Evolutionary conservation across 2,329 filamentous ascomycete genomes (phyloP), one percentile per base, ranked within the genome.

Genomic region (Pseudonectria buxi): DNA sequence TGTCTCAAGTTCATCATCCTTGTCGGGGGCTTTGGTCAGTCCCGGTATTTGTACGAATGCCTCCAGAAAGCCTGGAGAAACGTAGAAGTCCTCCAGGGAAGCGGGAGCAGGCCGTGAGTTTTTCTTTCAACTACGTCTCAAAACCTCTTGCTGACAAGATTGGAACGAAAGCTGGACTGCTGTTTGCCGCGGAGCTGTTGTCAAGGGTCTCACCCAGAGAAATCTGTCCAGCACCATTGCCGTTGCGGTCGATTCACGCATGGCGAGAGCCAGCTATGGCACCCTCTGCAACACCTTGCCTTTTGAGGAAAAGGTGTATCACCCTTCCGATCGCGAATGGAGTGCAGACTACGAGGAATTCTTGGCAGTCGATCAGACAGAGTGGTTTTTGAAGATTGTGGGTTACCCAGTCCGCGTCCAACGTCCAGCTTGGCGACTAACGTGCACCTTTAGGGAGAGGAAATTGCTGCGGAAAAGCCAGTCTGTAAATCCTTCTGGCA

Each of bases 11-110:
- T 55, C 16, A 18, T 67, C 3, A 51, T 68, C 6, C 47, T 68
- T 0, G 64, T 62, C 0, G 64, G 65, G 0, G 65, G 65, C 0
- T 62, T 68, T 16, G 64, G 64, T 0, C 46, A 55, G 11, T 61
- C 53, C 15, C 27, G 15, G 0, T 63, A 59, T 12, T 26, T 68
- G 3, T 42, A 43, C 9, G 36, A 49, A 3, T 37, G 42, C 2
- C 41, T 68, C 1, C 39, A 40, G 0, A 18, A 36, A 0, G 25
- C 15, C 0, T 36, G 18, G 6, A 45, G 24, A 6, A 36, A 35
- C 14, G 32, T 45, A 1, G 52, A 53, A 4, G 38, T 67, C 6
- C 40, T 67, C 0, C 62, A 65, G 6, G 42, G 50, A 2, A 35
- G 39, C 2, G 54, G 57, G 0, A 32, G 40, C 1, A 49, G 44